Evolutionary conservation across 2,329 filamentous ascomycete species (phyloP).

Genomic region (Aplosporella prunicola): DNA sequence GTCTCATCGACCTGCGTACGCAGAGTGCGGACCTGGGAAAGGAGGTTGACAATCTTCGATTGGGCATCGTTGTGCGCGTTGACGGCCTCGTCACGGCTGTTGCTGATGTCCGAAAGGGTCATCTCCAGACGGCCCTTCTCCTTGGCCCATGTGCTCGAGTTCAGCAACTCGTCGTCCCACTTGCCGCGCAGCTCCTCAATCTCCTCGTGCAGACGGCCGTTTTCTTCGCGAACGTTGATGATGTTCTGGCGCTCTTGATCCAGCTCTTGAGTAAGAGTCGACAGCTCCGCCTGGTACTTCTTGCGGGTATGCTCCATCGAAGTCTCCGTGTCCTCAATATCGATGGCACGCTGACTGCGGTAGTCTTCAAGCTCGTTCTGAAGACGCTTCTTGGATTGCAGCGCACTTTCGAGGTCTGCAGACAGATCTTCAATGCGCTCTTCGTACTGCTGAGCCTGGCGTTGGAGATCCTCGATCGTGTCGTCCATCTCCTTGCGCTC

Average conservation of each 20-base stretch:
- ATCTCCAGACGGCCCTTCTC: constrained; percentile 89
- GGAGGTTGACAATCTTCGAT: constrained; percentile 77
- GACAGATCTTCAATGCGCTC: constrained; percentile 86
- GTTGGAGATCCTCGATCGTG: constrained; percentile 79
- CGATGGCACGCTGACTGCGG: constrained; percentile 85
- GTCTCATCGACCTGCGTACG: constrained; percentile 79
- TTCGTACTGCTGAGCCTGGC: constrained; percentile 80
- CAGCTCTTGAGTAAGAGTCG: constrained; percentile 79
- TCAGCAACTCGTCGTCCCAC: constrained; percentile 97
- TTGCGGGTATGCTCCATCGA: constrained; percentile 94
- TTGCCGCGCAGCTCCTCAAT: constrained; percentile 89
- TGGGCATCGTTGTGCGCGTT: constrained; percentile 92
- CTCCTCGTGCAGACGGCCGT: constrained; percentile 82
- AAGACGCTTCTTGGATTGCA: constrained; percentile 85
- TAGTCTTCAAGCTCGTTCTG: constrained; percentile 98
- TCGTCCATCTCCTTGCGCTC: constrained; percentile 86
- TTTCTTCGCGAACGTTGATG: constrained; percentile 75
- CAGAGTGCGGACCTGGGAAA: constrained; percentile 80
- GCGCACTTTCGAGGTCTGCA: constrained; percentile 74
- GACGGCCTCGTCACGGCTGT: constrained; percentile 88
- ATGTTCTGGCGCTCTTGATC: constrained; percentile 88
- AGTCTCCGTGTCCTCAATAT: constrained; percentile 92
- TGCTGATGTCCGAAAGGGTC: constrained; percentile 76
- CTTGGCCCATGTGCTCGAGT: constrained; percentile 96
- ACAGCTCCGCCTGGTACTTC: constrained; percentile 93